phyloP scores from a whole-genome alignment of 768 basidiomycete species.

The Tephrocybe sp. region DNA sequence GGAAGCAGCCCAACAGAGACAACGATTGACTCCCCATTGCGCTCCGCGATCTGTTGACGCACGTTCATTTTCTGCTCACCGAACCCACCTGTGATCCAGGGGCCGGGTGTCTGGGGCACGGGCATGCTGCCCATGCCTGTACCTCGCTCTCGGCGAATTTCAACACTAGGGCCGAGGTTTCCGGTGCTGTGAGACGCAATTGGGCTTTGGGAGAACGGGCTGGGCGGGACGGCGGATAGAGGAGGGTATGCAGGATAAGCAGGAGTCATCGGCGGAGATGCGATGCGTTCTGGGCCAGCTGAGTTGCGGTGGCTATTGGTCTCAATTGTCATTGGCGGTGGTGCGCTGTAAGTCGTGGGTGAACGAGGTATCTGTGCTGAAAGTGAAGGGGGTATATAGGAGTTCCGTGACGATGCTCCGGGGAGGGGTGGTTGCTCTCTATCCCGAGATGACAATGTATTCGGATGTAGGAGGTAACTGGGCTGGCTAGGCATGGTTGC shows the following conservation, averaged over 20 bases:
- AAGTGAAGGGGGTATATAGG: conserved; percentile 34
- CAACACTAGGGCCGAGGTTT: conserved; percentile 58
- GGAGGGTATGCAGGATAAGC: conserved; percentile 72
- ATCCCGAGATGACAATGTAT: conserved; percentile 16
- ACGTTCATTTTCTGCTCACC: conserved; percentile 35
- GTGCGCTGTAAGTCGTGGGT: conserved; percentile 55
- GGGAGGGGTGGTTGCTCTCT: conserved; percentile 25
- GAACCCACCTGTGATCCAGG: conserved; percentile 45
- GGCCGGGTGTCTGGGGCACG: conserved; percentile 56
- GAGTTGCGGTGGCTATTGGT: neutral
- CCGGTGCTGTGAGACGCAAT: conserved; percentile 48
- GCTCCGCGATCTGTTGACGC: conserved; percentile 29
- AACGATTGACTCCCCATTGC: conserved; percentile 58
- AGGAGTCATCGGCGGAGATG: conserved; percentile 55
- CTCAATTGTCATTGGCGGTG: conserved; percentile 17
- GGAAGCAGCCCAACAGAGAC: conserved; percentile 64
- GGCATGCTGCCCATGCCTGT: conserved; percentile 30
- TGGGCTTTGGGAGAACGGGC: conserved; percentile 58
- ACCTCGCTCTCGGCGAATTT: conserved; percentile 64
- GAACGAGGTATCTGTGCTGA: conserved; percentile 40
- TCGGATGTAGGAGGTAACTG: conserved; percentile 21
- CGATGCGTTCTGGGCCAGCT: conserved; percentile 11
- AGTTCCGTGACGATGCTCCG: conserved; percentile 26
- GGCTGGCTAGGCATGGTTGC: conserved; percentile 18
- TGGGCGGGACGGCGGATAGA: conserved; percentile 43